A percentile compares a stretch with the other conserved stretches of the same genome.
Evolutionary conservation across 1,139 yeast species (phyloP).

Genomic region (Casaregolazyma suthepensis): DNA sequence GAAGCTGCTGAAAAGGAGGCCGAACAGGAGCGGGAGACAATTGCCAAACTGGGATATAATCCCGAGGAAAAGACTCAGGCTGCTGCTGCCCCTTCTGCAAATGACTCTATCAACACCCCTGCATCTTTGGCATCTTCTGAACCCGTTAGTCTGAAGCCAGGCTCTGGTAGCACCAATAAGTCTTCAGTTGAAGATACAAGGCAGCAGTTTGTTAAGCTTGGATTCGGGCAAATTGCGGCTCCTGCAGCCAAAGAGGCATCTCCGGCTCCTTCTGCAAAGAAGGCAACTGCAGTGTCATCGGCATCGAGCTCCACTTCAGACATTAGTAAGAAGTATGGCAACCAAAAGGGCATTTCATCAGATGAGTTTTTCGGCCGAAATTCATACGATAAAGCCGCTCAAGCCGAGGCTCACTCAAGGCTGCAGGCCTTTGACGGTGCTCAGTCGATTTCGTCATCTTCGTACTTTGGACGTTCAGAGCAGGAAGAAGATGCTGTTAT

Average conservation of each 20-base stretch:
- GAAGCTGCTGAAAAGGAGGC: constrained; percentile 90
- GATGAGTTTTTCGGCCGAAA: constrained; percentile 93
- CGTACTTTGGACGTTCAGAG: constrained; percentile 88
- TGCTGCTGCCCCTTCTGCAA: constrained; percentile 20
- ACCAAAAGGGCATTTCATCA: constrained; percentile 90
- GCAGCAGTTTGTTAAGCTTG: constrained; percentile 28
- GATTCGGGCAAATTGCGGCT: constrained; percentile 36
- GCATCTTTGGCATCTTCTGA: constrained; percentile 9
- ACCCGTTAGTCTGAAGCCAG: constrained; percentile 13
- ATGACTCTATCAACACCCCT: constrained; percentile 31
- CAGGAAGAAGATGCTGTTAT: constrained; percentile 36
- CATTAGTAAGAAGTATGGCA: constrained; percentile 61
- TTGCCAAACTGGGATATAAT: constrained; percentile 65
- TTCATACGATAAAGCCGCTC: constrained; percentile 68
- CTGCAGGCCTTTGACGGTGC: constrained; percentile 81
- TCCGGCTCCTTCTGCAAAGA: constrained; percentile 19
- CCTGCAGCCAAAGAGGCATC: constrained; percentile 15
- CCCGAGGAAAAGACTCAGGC: constrained; percentile 43
- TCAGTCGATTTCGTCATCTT: constrained; percentile 80
- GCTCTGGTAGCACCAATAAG: constrained; percentile 25
- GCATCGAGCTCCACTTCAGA: constrained; percentile 38
- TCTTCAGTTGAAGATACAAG: constrained; percentile 17
- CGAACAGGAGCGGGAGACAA: constrained; percentile 70
- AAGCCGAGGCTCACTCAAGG: constrained; percentile 71
- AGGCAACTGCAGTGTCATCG: constrained; percentile 25